Percentiles rank a stretch among this genome's conserved stretches.
phyloP scores from a whole-genome alignment of 306 rosid genomes.

The Gastrolobium villosum region DNA sequence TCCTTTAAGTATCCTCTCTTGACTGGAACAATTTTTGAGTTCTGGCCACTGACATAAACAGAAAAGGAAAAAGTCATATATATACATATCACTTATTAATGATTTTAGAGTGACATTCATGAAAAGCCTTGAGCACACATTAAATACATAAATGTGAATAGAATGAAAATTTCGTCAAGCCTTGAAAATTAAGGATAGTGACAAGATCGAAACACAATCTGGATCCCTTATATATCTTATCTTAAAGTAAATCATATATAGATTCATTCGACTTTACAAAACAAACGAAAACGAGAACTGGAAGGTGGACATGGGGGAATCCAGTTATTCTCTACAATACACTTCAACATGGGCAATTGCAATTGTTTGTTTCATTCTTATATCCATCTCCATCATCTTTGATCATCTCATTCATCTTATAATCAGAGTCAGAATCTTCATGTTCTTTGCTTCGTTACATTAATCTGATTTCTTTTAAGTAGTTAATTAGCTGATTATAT shows the following conservation, averaged over 20 bases:
- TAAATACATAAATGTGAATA: conserved; percentile 8
- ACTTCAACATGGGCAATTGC: conserved; percentile 22
- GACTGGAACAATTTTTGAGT: not conserved
- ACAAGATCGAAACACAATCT: not conserved
- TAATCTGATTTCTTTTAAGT: not conserved
- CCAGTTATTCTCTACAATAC: not conserved
- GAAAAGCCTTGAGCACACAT: conserved; percentile 28
- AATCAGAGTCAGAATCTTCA: conserved; percentile 4
- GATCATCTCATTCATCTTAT: conserved; percentile 36
- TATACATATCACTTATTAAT: conserved; percentile 14
- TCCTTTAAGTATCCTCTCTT: not conserved
- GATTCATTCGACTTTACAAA: not conserved
- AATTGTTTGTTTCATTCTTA: conserved; percentile 24
- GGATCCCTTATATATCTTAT: not conserved
- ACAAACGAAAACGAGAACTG: not conserved
- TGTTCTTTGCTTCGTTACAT: not conserved
- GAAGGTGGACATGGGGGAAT: conserved; percentile 11
- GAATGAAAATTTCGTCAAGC: conserved; percentile 20
- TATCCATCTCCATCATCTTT: conserved; percentile 25
- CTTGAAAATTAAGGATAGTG: conserved; percentile 31
- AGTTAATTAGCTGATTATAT: not conserved
- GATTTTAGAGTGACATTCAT: not conserved
- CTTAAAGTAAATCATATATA: not conserved
- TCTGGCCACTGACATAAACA: not conserved
- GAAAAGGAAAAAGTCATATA: not conserved